These are phyloP conservation scores for Xylariaceae sp. DNA, from an alignment of 2,329 filamentous ascomycete species.

Conservation along the genomic window DNA sequence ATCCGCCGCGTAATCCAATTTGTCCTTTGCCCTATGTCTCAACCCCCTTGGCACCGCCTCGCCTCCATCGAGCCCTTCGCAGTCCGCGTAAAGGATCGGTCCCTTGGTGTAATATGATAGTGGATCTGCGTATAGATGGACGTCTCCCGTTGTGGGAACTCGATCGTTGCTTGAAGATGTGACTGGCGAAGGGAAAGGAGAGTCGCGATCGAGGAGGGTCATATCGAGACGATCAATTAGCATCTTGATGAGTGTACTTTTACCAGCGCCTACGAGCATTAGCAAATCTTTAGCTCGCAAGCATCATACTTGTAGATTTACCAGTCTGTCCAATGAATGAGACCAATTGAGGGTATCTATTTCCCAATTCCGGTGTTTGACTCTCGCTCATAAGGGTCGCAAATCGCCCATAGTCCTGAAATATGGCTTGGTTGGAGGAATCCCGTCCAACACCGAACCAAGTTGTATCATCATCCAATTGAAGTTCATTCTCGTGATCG, in stretches of 20 bases:
- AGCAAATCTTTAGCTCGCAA: background rate
- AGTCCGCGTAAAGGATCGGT: conserved; percentile 57
- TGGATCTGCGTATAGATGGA: conserved; percentile 58
- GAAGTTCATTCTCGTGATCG: conserved; percentile 39
- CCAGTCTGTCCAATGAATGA: conserved; percentile 52
- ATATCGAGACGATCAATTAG: conserved; percentile 47
- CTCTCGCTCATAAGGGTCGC: conserved; percentile 48
- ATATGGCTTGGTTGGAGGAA: conserved; percentile 34
- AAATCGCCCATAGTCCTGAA: conserved; percentile 48
- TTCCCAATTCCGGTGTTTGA: conserved; percentile 30
- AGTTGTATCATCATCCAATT: conserved; percentile 40
- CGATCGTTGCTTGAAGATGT: conserved; percentile 49
- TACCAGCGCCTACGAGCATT: conserved; percentile 48
- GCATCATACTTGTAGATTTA: too few relatives aligned
- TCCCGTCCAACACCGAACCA: conserved; percentile 43
- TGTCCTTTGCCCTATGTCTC: conserved; percentile 27
- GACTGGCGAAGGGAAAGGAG: conserved; percentile 49
- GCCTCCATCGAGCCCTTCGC: conserved; percentile 58
- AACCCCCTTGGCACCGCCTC: conserved; percentile 44
- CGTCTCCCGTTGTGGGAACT: conserved; percentile 55
- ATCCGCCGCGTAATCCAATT: background rate
- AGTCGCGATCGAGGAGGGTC: conserved; percentile 31
- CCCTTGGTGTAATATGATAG: conserved; percentile 44
- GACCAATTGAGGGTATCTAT: conserved; percentile 46
- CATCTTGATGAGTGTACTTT: conserved; percentile 56